Evolutionary conservation across 306 rosid species (phyloP), one percentile per base, ranked within the genome.

Genomic region (Adenanthera pavonina): DNA sequence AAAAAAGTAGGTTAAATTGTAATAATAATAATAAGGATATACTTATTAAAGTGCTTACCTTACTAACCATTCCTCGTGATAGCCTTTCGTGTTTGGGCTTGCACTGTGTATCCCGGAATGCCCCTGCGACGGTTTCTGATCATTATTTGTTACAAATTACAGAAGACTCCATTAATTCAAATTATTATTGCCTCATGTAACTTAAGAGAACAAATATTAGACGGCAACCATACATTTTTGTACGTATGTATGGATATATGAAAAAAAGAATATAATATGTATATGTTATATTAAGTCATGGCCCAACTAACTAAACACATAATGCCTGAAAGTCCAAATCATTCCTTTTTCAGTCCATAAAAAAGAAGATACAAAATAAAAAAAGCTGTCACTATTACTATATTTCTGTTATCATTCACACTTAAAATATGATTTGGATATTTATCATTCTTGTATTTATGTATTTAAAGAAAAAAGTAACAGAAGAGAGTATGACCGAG

Each of bases 1-100:
- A 61, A 88, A 84, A 87, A 88, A 30, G 60, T 90, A 93, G 86
- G 71, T 69, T 74, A 66, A 43, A 40, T 48, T 33, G 16, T 40
- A 25, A 56, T 33, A 74, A 57, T 5, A 57, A 25, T 25, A 57
- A 30, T 72, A 34, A 64, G 77, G 43, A 67, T 62, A 43, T 69
- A 52, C 20, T 74, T 47, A 46, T 48, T 17, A 25, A 79, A 79
- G 53, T 74, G 71, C 57, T 80, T 78, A 57, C 78, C 69, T 33
- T 44, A 71, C 47, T 61, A 16, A 68, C 75, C 60, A 48, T 53
- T 62, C 68, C 59, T 20, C 77, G 41, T 48, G 69, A 44, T 25
- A 72, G 59, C 34, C 62, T 4, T 80, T 73, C 75, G 44, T 77
- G 65, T 65, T 60, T 68, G 53, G 33, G 72, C 44, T 53, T 68